Evolutionary conservation across 1,139 yeast species (phyloP), one percentile per base, ranked within the genome.

Genomic region (Yamadazyma mexicana): DNA sequence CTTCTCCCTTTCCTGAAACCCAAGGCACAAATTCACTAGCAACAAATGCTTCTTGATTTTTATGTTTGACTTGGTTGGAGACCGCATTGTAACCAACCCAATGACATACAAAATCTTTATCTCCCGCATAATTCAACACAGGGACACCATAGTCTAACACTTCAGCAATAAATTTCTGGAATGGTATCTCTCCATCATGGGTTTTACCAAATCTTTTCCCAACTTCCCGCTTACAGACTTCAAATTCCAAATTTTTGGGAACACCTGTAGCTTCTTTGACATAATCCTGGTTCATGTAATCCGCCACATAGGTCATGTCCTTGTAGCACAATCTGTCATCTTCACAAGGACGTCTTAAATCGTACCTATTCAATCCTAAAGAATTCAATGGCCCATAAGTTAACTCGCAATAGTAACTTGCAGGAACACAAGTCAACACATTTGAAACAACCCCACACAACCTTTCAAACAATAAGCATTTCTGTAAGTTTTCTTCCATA

Each of bases 311-410:
- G 34, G 66, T 73, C 61, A 79, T 61, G 33, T 76, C 83, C 20
- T 68, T 69, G 61, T 84, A 85, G 57, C 92, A 85, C 40, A 72
- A 59, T 12, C 66, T 72, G 20, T 68, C 64, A 3, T 68, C 71
- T 30, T 67, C 75, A 59, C 89, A 83, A 24, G 65, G 66, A 34
- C 66, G 66, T 57, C 91, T 73, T 45, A 85, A 79, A 55, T 85
- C 94, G 55, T 84, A 85, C 25, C 75, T 77, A 56, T 84, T 85
- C 54, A 79, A 67, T 3, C 87, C 85, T 2, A 87, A 81, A 31
- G 73, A 67, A 31, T 58, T 62, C 52, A 75, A 80, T 9, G 86
- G 83, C 2, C 65, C 71, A 59, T 72, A 59, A 55, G 78, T 69
- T 40, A 63, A 27, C 18, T 48, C 49, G 46, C 67, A 62, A 57